phyloP scores from a whole-genome alignment of 1,139 yeast genomes.

The Candida tetrigidarum region DNA sequence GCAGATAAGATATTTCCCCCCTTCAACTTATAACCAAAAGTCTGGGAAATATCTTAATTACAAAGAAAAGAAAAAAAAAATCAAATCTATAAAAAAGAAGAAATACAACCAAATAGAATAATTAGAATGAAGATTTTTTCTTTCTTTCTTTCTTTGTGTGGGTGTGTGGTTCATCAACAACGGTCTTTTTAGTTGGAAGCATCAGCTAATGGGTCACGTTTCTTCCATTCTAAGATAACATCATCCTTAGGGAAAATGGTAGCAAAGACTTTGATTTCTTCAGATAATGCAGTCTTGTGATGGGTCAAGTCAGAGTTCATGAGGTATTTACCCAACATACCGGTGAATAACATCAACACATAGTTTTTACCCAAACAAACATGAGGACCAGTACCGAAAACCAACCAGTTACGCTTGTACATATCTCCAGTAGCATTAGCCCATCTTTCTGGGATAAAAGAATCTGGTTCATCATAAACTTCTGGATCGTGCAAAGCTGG shows the following conservation, averaged over 20 bases:
- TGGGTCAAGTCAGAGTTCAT: slow-evolving; percentile 82
- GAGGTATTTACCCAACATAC: slow-evolving; percentile 87
- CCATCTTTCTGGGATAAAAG: slow-evolving; percentile 97
- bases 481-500: slow-evolving; percentile 98
- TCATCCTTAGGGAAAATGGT: slow-evolving; percentile 98
- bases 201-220: slow-evolving; percentile 56
- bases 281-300: slow-evolving; percentile 79
- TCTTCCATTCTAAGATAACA: slow-evolving; percentile 74
- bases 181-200: neutral
- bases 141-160: too few species aligned
- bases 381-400: slow-evolving; percentile 97
- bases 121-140: too few species aligned
- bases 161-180: too few species aligned
- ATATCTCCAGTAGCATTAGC: slow-evolving; percentile 46
- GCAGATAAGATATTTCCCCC: too few species aligned
- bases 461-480: slow-evolving; percentile 92
- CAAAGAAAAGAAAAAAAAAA: neutral
- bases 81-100: slow-evolving; percentile 2
- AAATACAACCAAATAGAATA: neutral
- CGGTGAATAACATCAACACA: slow-evolving; percentile 88
- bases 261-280: slow-evolving; percentile 94
- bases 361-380: slow-evolving; percentile 94
- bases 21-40: too few species aligned
- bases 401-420: slow-evolving; percentile 90
- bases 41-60: too few species aligned